A percentile compares a stretch with the other conserved stretches of the same genome.
These are phyloP conservation scores for Talaromyces sp. DNA, from an alignment of 2,329 filamentous ascomycete species.

Conservation along the genomic window DNA sequence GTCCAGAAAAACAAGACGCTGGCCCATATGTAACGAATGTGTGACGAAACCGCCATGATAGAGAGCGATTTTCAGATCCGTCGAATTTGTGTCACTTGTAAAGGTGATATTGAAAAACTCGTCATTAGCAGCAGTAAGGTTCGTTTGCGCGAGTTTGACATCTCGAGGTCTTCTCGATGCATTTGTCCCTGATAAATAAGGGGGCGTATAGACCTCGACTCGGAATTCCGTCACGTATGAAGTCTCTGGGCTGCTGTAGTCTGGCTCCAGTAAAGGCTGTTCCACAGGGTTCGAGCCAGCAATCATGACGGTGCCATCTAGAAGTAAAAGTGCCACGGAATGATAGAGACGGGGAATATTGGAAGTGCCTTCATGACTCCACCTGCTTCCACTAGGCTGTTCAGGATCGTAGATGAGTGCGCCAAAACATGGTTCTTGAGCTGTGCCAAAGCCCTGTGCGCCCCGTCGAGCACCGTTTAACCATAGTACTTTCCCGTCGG, in stretches of 20 bases:
- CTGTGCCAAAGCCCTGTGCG: constrained; percentile 61
- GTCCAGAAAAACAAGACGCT: constrained; percentile 58
- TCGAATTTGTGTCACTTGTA: constrained; percentile 43
- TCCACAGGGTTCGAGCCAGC: constrained; percentile 62
- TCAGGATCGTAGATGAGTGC: constrained; percentile 59
- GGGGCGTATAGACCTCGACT: constrained; percentile 61
- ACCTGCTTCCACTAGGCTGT: constrained; percentile 53
- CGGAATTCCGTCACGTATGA: constrained; percentile 60
- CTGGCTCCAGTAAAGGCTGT: constrained; percentile 52
- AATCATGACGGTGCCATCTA: constrained; percentile 60
- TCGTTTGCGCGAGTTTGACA: constrained; percentile 47
- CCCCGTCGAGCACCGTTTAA: constrained; percentile 60
- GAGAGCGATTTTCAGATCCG: constrained; percentile 51
- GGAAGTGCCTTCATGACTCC: constrained; percentile 44
- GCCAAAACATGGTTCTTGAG: constrained; percentile 53
- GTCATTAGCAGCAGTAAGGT: constrained; percentile 46
- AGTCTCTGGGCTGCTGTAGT: constrained; percentile 42
- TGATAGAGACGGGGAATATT: constrained; percentile 58
- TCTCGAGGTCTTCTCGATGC: constrained; percentile 50
- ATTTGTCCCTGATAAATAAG: constrained; percentile 57
- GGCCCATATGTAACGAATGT: constrained; percentile 62
- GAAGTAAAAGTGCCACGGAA: constrained; percentile 58
- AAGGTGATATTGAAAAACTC: constrained; percentile 52
- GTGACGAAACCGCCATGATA: constrained; percentile 63
- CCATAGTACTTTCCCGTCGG: constrained; percentile 61